Evolutionary conservation across 441 rosid genomes (phyloP).

Genomic region (Aquilaria agallochum): DNA sequence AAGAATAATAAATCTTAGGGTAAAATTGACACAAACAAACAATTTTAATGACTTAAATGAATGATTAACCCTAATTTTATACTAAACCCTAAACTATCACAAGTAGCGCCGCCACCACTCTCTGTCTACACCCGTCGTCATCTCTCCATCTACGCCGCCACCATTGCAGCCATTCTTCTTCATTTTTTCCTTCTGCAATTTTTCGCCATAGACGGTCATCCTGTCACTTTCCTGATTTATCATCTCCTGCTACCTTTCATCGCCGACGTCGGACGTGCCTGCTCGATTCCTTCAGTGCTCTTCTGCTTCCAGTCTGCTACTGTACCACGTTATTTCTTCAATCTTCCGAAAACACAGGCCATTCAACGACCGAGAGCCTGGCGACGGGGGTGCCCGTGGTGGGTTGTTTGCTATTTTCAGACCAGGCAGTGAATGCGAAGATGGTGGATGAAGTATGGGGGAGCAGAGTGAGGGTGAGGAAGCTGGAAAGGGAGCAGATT

Average conservation of each 20-base stretch:
- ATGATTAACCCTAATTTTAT: too few relatives aligned
- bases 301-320: conserved; percentile 27
- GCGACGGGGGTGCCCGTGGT: conserved; percentile 25
- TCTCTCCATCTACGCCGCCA: too few relatives aligned
- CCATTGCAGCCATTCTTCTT: too few relatives aligned
- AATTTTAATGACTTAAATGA: too few relatives aligned
- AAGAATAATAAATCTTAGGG: too few relatives aligned
- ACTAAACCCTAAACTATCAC: too few relatives aligned
- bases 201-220: conserved; percentile 2
- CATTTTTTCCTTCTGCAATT: background rate
- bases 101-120: too few relatives aligned
- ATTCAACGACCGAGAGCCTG: conserved; percentile 26
- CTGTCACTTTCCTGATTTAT: conserved; percentile 17
- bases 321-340: background rate
- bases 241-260: conserved; percentile 16
- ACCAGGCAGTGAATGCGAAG: conserved; percentile 32
- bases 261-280: conserved; percentile 21
- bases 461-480: conserved; percentile 22
- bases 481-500: conserved; percentile 24
- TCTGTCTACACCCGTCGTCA: too few relatives aligned
- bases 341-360: conserved; percentile 11
- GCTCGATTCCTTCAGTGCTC: conserved; percentile 19
- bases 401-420: conserved; percentile 27
- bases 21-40: too few relatives aligned
- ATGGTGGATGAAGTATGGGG: conserved; percentile 26